Conservation (phyloP, 1,284 basidiomycete species). For the Pholiota adiposa region DNA sequence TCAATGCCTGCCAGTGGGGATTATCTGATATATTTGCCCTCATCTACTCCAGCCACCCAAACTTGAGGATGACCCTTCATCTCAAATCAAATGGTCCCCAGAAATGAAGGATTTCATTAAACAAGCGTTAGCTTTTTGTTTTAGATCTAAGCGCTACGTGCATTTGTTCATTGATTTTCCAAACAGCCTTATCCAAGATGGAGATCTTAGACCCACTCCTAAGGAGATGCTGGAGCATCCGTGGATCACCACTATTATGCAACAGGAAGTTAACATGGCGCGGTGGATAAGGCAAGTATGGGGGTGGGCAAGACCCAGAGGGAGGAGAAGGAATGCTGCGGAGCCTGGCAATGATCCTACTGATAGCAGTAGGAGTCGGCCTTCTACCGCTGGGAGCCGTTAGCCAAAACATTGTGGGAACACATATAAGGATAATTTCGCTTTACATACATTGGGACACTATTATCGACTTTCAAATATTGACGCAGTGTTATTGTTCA, state of each 20-base stretch:
- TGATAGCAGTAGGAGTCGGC: not conserved
- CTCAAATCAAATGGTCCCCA: constrained; percentile 73
- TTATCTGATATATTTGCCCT: constrained; percentile 2
- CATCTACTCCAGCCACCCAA: constrained; percentile 69
- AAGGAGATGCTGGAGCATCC: constrained; percentile 85
- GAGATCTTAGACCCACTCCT: constrained; percentile 78
- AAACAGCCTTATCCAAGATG: constrained; percentile 58
- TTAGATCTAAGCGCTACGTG: constrained; percentile 5
- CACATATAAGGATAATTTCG: too few relatives aligned
- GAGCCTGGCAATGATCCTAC: not conserved
- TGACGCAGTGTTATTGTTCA: not conserved
- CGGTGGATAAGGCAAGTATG: constrained; percentile 91
- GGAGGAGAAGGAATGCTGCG: not conserved
- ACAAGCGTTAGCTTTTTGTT: constrained; percentile 64
- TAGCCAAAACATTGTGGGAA: not conserved
- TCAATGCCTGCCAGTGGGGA: constrained; percentile 17
- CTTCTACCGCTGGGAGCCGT: not conserved
- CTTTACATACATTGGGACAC: too few relatives aligned
- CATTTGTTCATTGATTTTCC: not conserved
- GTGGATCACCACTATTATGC: constrained; percentile 82
- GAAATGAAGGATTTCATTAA: constrained; percentile 95
- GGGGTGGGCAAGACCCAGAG: constrained; percentile 61
- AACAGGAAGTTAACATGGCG: constrained; percentile 85
- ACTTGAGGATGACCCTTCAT: constrained; percentile 67
- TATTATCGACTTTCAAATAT: too few relatives aligned